Evolutionary conservation across 495 filamentous ascomycete genomes (phyloP).

Genomic region (Aspergillus steynii): DNA sequence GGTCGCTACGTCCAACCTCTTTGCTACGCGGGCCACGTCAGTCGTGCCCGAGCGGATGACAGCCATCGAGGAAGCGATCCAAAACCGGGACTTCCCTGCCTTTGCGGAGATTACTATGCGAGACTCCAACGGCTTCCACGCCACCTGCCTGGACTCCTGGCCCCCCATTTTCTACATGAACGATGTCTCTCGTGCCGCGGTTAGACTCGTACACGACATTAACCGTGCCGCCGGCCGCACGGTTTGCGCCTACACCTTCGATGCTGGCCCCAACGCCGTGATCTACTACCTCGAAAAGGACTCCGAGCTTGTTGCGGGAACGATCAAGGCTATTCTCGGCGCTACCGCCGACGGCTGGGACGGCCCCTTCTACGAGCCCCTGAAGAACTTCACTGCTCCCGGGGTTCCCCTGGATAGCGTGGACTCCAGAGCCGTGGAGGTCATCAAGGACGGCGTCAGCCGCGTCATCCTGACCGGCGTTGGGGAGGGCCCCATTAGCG

Average conservation of each 20-base stretch:
- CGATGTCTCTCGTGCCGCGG: conserved; percentile 81
- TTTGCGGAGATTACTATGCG: conserved; percentile 93
- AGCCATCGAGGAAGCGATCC: conserved; percentile 82
- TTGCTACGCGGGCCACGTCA: conserved; percentile 64
- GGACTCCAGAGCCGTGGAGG: conserved; percentile 55
- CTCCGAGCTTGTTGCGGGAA: conserved; percentile 66
- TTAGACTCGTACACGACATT: conserved; percentile 83
- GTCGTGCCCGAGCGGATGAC: conserved; percentile 84
- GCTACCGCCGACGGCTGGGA: conserved; percentile 63
- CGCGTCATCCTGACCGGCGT: conserved; percentile 89
- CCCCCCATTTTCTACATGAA: conserved; percentile 99
- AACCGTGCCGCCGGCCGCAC: conserved; percentile 71
- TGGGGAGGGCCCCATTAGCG: conserved; percentile 81
- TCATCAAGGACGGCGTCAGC: conserved; percentile 76
- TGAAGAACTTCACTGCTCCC: conserved; percentile 48
- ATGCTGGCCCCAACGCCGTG: conserved; percentile 95
- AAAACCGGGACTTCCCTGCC: conserved; percentile 72
- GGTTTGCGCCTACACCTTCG: conserved; percentile 93
- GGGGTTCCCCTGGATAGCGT: conserved; percentile 51
- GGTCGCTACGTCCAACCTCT: conserved; percentile 81
- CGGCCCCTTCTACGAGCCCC: conserved; percentile 44
- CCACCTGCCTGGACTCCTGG: conserved; percentile 88
- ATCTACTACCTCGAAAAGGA: conserved; percentile 88
- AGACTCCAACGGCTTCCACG: conserved; percentile 96
- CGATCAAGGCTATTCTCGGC: conserved; percentile 57